Evolutionary conservation across 805 yeast genomes (phyloP), one percentile per base, ranked within the genome.

Genomic region (Wickerhamomyces canadensis): DNA sequence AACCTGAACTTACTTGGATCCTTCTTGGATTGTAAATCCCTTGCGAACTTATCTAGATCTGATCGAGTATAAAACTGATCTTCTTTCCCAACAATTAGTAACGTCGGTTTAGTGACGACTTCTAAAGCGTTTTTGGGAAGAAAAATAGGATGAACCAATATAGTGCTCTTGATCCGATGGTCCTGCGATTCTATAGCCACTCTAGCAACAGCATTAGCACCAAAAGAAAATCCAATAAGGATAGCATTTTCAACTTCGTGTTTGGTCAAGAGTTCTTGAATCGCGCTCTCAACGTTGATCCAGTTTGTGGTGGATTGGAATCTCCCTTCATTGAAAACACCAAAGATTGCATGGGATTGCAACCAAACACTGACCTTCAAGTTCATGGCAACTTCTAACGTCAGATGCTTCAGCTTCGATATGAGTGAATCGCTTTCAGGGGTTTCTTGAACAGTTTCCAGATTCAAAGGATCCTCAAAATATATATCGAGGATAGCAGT

Each of bases 191-290:
- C 54, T 17, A 50, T 40, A 8, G 48, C 49, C 5, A 48, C 11
- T 34, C 55, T 44, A 7, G 45, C 44, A 15, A 41, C 50, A 9
- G 47, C 41, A 25, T 51, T 51, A 4, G 51, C 52, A 24, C 57
- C 57, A 42, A 40, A 50, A 14, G 54, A 46, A 30, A 50, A 52
- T 15, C 57, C 57, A 34, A 52, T 36, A 6, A 52, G n/a, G 3
- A 50, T 38, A 5, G 44, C 34, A 23, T 33, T 45, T 17, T 46
- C 31, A 12, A 50, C 54, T 8, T 41, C 38, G 32, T 47, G 51
- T 0, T 41, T 37, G 3, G 40, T 39, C 14, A 52, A 18, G 6
- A 52, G 34, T 23, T 52, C 57, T 9, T 45, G 43, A 31, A 52
- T 37, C 2, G 48, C 38, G 4, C 15, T 4, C 27, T 49, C 35